A percentile compares a stretch with the other conserved stretches of the same genome.
Evolutionary conservation across 169 alveolate species (phyloP).

Genomic region (Ichthyophthirius multifiliis): DNA sequence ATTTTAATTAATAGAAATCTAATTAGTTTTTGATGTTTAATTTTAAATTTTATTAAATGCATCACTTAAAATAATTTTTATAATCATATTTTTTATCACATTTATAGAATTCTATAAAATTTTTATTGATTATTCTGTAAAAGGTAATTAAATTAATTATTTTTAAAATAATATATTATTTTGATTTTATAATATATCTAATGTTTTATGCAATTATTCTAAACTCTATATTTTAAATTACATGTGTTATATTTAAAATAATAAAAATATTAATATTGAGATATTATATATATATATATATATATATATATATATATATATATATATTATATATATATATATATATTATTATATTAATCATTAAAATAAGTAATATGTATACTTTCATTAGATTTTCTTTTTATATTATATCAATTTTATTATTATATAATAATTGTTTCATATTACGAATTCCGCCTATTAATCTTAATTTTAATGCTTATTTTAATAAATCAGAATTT

Average conservation of each 20-base stretch:
- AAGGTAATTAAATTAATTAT: conserved; percentile 21
- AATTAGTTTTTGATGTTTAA: not conserved
- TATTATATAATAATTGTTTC: not conserved
- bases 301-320: not conserved
- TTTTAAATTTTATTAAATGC: not conserved
- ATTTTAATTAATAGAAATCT: not conserved
- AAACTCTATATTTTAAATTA: not conserved
- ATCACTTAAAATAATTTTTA: not conserved
- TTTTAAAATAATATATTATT: conserved; percentile 8
- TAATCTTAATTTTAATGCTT: not conserved
- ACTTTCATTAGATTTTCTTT: no score
- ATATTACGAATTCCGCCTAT: not conserved
- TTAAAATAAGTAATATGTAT: no score
- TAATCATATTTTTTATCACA: not conserved
- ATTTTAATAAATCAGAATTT: not conserved
- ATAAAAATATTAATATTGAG: not conserved
- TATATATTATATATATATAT: not conserved
- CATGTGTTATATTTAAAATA: not conserved
- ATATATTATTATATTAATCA: no score
- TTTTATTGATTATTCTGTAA: conserved; percentile 18
- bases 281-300: not conserved
- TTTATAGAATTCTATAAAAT: not conserved
- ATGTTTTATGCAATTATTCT: conserved; percentile 11
- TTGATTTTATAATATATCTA: conserved; percentile 2
- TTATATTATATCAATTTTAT: conserved; percentile 1